These are phyloP conservation scores for Psophocarpus tetragonolobus DNA, from an alignment of 306 rosid species.

Conservation along the genomic window DNA sequence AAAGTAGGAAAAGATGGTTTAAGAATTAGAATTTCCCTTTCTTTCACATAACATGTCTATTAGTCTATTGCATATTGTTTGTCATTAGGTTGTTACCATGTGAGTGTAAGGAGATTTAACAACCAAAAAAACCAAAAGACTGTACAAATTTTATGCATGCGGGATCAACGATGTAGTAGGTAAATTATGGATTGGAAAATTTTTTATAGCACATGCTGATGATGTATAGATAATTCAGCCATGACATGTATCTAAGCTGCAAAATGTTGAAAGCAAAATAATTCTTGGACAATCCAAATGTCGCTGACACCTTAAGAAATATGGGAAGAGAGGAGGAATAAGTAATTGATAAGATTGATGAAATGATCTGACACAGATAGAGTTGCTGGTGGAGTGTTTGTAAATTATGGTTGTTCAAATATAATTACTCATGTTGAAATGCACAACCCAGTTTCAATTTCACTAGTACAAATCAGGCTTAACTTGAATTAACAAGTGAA, in stretches of 20 bases:
- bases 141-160: constrained; percentile 29
- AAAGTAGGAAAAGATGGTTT: not conserved
- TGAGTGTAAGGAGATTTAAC: constrained; percentile 23
- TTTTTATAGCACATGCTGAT: constrained; percentile 44
- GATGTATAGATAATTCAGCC: constrained; percentile 35
- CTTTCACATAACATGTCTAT: constrained; percentile 11
- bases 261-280: constrained; percentile 44
- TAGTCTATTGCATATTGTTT: constrained; percentile 4
- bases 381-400: no score
- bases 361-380: no score
- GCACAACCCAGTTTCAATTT: constrained; percentile 47
- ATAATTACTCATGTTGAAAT: constrained; percentile 44
- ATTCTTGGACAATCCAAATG: no score
- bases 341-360: no score
- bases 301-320: no score
- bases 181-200: constrained; percentile 3
- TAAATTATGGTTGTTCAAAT: no score
- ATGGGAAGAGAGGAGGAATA: no score
- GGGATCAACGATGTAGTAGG: constrained; percentile 23
- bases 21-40: not conserved
- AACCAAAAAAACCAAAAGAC: not conserved
- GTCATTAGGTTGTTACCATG: constrained; percentile 28
- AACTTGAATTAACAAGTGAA: constrained; percentile 25
- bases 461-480: constrained; percentile 43
- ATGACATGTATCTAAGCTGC: constrained; percentile 34